Conservation (phyloP, 2,329 filamentous ascomycete species). For the Pyrenochaeta sp. region DNA sequence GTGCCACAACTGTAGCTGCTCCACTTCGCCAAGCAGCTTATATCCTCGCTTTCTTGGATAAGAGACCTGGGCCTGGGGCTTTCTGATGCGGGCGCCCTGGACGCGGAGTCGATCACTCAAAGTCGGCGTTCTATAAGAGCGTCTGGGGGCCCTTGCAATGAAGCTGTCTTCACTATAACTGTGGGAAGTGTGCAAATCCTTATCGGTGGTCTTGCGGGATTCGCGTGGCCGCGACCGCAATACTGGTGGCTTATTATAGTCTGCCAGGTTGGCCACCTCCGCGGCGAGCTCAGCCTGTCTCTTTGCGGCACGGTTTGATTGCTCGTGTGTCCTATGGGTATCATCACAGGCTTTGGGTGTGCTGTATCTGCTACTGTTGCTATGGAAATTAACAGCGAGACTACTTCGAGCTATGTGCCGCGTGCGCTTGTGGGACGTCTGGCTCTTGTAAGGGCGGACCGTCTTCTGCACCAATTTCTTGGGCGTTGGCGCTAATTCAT, state of each 20-base stretch:
- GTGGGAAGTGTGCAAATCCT: background rate
- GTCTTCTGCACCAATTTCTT: background rate
- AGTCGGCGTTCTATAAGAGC: background rate
- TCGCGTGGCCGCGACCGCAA: background rate
- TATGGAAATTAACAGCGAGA: background rate
- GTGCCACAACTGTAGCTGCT: background rate
- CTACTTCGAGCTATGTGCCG: background rate
- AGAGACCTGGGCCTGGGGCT: background rate
- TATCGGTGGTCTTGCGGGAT: background rate
- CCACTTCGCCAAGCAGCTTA: background rate
- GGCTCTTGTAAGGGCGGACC: background rate
- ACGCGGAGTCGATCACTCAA: background rate
- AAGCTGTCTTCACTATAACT: background rate
- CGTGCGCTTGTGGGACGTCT: background rate
- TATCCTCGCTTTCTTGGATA: background rate
- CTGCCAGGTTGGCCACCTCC: constrained; percentile 9
- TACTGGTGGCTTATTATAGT: constrained; percentile 9
- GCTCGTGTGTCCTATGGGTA: background rate
- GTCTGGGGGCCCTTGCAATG: background rate
- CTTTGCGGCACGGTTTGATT: background rate
- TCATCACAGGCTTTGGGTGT: background rate
- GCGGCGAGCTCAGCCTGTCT: background rate
- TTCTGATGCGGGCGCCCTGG: constrained; percentile 1
- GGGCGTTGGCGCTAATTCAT: background rate
- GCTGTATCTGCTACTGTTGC: background rate